Base-by-base conservation (phyloP, 805 yeast species). In the Ogataea kodamae region DNA sequence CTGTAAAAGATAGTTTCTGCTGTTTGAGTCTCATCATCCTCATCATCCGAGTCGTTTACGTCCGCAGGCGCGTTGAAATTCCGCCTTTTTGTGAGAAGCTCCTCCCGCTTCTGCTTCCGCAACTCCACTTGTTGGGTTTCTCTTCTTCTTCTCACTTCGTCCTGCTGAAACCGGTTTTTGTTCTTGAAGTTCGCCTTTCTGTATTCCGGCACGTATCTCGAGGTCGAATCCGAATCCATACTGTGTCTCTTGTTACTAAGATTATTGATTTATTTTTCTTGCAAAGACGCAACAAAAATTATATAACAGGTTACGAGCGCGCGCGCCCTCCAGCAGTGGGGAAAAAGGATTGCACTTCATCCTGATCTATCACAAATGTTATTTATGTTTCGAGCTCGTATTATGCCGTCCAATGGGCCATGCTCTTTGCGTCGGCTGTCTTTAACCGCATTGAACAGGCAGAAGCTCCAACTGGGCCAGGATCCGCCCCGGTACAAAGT, bases 71-170 rank as follows among this genome's bases (percentile, higher is more conserved):
- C 42, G 22, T 62, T 64, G 56, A 81, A 77, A 61, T 86, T 88
- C 68, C 98, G 81, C 70, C 97, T 82, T 67, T 92, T 92, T 23
- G 95, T 80, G 49, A 92, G 71, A 37, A 85, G 83, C 61, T 92
- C 97, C 59, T 92, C 98, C 58, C 98, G 78, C 63, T 89, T 89
- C 43, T 89, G 95, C 68, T 94, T 92, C 67, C 98, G 77, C 54
- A 92, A 72, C 60, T 89, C 97, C 40, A 92, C 94, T 64, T 90
- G 97, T 54, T 90, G 96, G 38, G 85, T 94, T 62, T 90, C 98
- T 62, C 97, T 82, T 61, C 98, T 83, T 63, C 97, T 88, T 64
- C 98, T 85, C 52, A 92, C 77, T 70, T 92, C 98, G 59, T 92
- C 98, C 39, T 87, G 86, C 54, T 84, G 83, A 59, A 92, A 92